Base-by-base conservation (phyloP, 805 yeast genomes). In the Ogataea chonburiensis region DNA sequence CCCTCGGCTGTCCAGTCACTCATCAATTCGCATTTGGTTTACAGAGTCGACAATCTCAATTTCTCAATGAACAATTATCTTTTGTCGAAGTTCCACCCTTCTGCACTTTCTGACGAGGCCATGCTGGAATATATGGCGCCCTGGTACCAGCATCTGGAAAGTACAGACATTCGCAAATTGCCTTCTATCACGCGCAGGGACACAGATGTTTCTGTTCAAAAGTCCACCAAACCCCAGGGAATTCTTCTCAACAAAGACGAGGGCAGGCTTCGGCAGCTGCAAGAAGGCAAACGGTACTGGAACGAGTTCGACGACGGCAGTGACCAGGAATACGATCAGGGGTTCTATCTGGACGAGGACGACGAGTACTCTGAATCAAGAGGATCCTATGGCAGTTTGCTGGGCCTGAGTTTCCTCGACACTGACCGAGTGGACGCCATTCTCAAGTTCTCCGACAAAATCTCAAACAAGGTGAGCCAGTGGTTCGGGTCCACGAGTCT, bases 221-320 rank as follows among this genome's bases (percentile, higher is more conserved):
- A 27, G 28, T 10, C 33, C 23, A 25, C 19, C 9, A 7, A 22
- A 5, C 11, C 31, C 7, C 27, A 33, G 13, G 63, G 67, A 1
- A 63, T 63, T 10, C 34, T 61, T 12, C 37, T 61, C 17, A 63
- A 63, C 40, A 59, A 54, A 32, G 24, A 53, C 38, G 62, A 56
- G 14, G 39, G 27, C 23, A 35, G 18, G 6, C 45, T 36, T 14
- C 33, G 38, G 24, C 41, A 40, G 17, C 30, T 40, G 13, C 17
- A 34, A 5, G 47, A 47, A 21, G 40, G 38, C 3, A 45, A 50
- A 17, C 48, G 80, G 29, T 79, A 79, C 53, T 79, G 85, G 85
- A 79, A 79, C 50, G 85, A 79, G 58, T 79, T 79, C 52, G 85
- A 79, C 49, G 67, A 79, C 48, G 73, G 73, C 0, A 76, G 80